Percentiles rank a stretch among this genome's conserved stretches.
These are phyloP conservation scores for Acorus gramineus DNA, from an alignment of 106 monocot genomes.

Conservation along the genomic window DNA sequence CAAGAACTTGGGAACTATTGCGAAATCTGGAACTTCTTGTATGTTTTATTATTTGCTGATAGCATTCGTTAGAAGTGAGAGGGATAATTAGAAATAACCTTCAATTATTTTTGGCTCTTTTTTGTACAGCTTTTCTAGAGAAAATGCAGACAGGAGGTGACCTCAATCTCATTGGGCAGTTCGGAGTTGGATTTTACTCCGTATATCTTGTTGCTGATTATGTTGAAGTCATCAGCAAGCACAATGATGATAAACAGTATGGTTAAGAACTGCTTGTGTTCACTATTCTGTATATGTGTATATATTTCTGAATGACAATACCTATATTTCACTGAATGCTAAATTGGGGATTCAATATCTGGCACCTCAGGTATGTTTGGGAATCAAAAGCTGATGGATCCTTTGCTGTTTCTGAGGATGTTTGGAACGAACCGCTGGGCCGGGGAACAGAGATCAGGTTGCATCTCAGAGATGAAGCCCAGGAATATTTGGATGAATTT, in stretches of 20 bases:
- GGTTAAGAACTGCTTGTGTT: background rate
- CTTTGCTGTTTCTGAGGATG: constrained; percentile 93
- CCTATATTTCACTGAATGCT: too few species aligned
- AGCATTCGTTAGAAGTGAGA: background rate
- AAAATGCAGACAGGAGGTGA: constrained; percentile 98
- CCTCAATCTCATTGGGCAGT: constrained; percentile 92
- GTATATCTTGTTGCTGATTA: constrained; percentile 97
- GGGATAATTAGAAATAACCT: background rate
- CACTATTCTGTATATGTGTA: background rate
- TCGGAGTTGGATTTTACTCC: constrained; percentile 98
- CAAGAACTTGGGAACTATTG: constrained; percentile 96
- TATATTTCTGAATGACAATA: too few species aligned
- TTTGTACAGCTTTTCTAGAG: constrained; percentile 79
- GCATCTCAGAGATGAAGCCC: constrained; percentile 87
- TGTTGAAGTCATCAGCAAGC: constrained; percentile 97
- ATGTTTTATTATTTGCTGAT: background rate
- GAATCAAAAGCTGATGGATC: constrained; percentile 98
- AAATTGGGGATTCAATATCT: background rate
- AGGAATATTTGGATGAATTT: constrained; percentile 84
- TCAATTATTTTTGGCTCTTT: background rate
- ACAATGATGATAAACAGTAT: constrained; percentile 98
- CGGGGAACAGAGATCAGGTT: constrained; percentile 91
- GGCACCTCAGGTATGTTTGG: constrained; percentile 66
- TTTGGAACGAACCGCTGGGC: constrained; percentile 94
- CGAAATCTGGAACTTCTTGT: constrained; percentile 98